Evolutionary conservation across 2,329 filamentous ascomycete genomes (phyloP).

Genomic region (Penicillium hesseltinei): DNA sequence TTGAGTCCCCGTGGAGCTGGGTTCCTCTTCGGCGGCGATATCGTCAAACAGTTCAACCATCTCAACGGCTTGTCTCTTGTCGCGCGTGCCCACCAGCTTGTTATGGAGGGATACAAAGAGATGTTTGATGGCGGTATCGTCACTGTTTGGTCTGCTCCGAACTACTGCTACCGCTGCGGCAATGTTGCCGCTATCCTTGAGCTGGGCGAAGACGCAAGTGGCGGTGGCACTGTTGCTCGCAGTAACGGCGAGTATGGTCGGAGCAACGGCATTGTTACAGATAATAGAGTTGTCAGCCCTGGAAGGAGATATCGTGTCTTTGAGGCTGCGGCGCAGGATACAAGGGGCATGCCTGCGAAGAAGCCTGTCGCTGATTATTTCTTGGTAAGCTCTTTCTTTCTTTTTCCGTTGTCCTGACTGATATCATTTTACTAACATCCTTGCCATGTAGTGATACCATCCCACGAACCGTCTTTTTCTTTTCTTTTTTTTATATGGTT

Average conservation of each 20-base stretch:
- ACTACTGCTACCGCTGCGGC: conserved; percentile 94
- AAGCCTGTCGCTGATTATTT: conserved; percentile 98
- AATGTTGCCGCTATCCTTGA: conserved; percentile 96
- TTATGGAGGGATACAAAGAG: conserved; percentile 99
- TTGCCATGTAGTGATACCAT: conserved; percentile 22
- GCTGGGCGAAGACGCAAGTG: conserved; percentile 81
- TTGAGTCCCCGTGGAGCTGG: conserved; percentile 90
- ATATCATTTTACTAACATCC: conserved; percentile 9
- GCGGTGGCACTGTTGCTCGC: conserved; percentile 65
- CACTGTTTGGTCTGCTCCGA: conserved; percentile 97
- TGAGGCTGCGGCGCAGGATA: conserved; percentile 93
- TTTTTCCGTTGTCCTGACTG: not conserved
- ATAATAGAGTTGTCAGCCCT: conserved; percentile 62
- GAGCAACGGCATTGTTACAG: conserved; percentile 49
- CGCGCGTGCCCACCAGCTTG: conserved; percentile 90
- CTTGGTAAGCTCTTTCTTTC: conserved; percentile 48
- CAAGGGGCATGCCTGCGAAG: conserved; percentile 96
- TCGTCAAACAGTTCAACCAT: conserved; percentile 94
- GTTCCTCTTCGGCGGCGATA: conserved; percentile 92
- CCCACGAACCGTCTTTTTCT: conserved; percentile 9
- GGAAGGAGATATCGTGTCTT: conserved; percentile 92
- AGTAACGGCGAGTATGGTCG: conserved; percentile 52
- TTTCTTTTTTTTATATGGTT: conserved; percentile 13
- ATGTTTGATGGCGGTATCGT: conserved; percentile 97
- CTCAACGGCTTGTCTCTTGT: conserved; percentile 89